Percentiles rank a stretch among this genome's conserved stretches.
Conservation (phyloP, 2,329 filamentous ascomycete genomes). For the Nannizziopsis barbatae region DNA sequence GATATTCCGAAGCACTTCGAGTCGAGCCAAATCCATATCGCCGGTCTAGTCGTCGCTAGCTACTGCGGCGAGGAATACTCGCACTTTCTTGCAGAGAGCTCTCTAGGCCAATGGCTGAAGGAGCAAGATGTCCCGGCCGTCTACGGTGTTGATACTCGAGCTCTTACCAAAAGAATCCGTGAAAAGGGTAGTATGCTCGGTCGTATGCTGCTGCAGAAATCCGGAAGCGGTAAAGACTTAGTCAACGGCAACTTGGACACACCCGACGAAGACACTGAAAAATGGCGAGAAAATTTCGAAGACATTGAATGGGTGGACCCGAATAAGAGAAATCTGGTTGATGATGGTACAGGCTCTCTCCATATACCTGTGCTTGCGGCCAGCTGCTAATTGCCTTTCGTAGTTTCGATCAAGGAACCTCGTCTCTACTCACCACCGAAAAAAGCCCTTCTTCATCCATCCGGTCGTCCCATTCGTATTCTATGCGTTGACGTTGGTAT, state of each 20-base stretch:
- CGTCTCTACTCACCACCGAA: slow-evolving; percentile 69
- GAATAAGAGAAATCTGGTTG: slow-evolving; percentile 84
- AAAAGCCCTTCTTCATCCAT: slow-evolving; percentile 66
- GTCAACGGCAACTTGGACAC: slow-evolving; percentile 24
- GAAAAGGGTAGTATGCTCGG: slow-evolving; percentile 94
- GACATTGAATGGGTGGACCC: slow-evolving; percentile 80
- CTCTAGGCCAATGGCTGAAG: slow-evolving; percentile 88
- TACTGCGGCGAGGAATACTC: slow-evolving; percentile 94
- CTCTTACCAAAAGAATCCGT: slow-evolving; percentile 86
- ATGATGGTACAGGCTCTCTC: slow-evolving; percentile 60
- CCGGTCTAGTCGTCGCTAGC: slow-evolving; percentile 77
- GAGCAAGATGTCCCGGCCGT: slow-evolving; percentile 90
- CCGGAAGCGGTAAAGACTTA: slow-evolving; percentile 23
- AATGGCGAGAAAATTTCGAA: slow-evolving; percentile 56
- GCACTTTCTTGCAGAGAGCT: slow-evolving; percentile 82
- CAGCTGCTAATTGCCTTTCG: slow-evolving; percentile 3
- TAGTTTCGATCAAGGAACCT: slow-evolving; percentile 80
- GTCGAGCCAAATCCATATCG: slow-evolving; percentile 82
- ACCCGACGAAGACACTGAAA: slow-evolving; percentile 32
- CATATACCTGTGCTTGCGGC: neutral
- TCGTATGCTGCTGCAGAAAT: slow-evolving; percentile 66
- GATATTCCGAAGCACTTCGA: slow-evolving; percentile 90
- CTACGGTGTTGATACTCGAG: slow-evolving; percentile 86
- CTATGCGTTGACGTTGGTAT: slow-evolving; percentile 92
- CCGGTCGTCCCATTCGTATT: slow-evolving; percentile 74